Conservation (phyloP, 2,329 filamentous ascomycete species). For the Fusarium sp. region DNA sequence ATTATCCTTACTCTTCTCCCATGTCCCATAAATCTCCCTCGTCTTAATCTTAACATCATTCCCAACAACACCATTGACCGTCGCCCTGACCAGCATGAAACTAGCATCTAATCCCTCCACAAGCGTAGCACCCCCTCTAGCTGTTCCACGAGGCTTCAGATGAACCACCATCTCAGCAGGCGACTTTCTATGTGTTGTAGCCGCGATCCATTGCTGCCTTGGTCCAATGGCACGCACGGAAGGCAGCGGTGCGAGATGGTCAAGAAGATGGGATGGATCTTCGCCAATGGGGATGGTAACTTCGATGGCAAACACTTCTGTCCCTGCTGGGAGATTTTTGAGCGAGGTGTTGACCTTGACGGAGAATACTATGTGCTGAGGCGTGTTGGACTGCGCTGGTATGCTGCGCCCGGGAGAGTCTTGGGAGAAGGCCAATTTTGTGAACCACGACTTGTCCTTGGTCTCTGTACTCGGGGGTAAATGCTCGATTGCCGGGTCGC, state of each 20-base stretch:
- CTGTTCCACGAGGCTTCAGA: neutral
- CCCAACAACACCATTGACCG: neutral
- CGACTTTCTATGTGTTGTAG: neutral
- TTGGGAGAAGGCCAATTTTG: neutral
- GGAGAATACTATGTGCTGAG: neutral
- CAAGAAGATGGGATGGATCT: neutral
- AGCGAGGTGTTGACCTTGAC: rapidly evolving
- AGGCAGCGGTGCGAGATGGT: rapidly evolving
- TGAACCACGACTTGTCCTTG: neutral
- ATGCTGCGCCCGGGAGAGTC: neutral
- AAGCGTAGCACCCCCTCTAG: neutral
- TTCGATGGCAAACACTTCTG: neutral
- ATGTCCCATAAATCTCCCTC: neutral
- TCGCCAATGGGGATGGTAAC: neutral
- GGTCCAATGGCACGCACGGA: neutral
- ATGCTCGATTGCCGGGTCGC: neutral
- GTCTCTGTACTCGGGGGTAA: neutral
- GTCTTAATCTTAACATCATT: neutral
- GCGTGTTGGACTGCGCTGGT: neutral
- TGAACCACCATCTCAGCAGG: neutral
- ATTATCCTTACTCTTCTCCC: neutral
- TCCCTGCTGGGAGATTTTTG: neutral
- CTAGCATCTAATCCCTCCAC: neutral
- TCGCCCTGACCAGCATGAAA: neutral
- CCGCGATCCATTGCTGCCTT: neutral